These are phyloP conservation scores for Naematelia encephala DNA, from an alignment of 768 basidiomycete species.

Conservation along the genomic window DNA sequence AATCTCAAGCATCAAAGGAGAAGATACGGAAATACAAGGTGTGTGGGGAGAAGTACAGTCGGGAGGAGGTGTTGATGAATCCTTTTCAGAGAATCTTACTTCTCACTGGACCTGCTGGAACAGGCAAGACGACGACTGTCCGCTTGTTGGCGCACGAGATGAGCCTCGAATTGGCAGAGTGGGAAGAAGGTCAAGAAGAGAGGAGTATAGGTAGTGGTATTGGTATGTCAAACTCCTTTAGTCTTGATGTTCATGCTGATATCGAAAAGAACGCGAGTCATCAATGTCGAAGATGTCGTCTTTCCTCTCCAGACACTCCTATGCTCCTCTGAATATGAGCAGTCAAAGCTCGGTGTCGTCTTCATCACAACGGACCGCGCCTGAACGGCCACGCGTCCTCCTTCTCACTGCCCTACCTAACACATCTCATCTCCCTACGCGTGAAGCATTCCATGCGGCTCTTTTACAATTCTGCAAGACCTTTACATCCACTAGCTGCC, in stretches of 20 bases:
- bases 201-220: constrained; percentile 48
- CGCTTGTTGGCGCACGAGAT: constrained; percentile 71
- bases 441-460: constrained; percentile 67
- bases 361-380: constrained; percentile 4
- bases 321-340: constrained; percentile 33
- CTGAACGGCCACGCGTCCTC: constrained; percentile 59
- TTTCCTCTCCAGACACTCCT: constrained; percentile 62
- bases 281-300: constrained; percentile 64
- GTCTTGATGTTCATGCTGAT: background rate
- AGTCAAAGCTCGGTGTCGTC: constrained; percentile 16
- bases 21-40: constrained; percentile 47
- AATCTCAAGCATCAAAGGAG: constrained; percentile 22
- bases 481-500: constrained; percentile 52
- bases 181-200: constrained; percentile 69
- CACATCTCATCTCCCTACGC: constrained; percentile 68
- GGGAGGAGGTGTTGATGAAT: no score
- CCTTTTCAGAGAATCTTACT: constrained; percentile 71
- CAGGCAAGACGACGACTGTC: constrained; percentile 83
- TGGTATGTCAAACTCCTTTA: constrained; percentile 30
- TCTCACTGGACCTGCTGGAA: constrained; percentile 82
- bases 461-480: constrained; percentile 59
- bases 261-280: constrained; percentile 50
- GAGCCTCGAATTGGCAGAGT: constrained; percentile 77
- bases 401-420: constrained; percentile 91
- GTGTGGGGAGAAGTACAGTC: no score